Percentiles rank a stretch among this genome's conserved stretches.
These are phyloP conservation scores for Apiospora saccharicola DNA, from an alignment of 2,329 filamentous ascomycete species.

Conservation along the genomic window DNA sequence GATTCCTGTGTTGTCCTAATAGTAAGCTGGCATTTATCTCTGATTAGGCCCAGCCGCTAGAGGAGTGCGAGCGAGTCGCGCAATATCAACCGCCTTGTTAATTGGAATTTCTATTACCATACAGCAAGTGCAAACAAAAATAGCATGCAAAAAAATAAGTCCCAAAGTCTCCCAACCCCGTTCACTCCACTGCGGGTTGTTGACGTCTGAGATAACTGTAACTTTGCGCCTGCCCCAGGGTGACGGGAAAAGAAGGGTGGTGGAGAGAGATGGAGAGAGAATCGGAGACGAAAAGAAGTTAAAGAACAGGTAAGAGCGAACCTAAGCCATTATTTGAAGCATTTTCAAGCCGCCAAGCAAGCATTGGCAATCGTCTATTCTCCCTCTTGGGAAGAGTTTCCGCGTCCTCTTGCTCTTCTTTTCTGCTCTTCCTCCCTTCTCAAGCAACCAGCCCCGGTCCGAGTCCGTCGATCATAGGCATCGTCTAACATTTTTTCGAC, in stretches of 20 bases:
- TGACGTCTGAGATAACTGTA: slow-evolving; percentile 21
- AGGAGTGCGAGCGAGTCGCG: slow-evolving; percentile 16
- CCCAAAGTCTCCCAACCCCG: background rate
- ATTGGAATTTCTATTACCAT: slow-evolving; percentile 14
- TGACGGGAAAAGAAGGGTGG: background rate
- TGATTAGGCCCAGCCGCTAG: slow-evolving; percentile 18
- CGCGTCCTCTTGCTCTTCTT: background rate
- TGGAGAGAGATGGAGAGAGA: background rate
- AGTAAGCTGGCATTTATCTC: slow-evolving; percentile 9
- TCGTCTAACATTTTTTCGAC: slow-evolving; percentile 21
- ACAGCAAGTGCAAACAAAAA: slow-evolving; percentile 13
- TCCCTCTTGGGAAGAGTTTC: background rate
- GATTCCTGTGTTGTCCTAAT: background rate
- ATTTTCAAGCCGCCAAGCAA: background rate
- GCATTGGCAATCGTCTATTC: background rate
- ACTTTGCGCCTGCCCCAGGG: background rate
- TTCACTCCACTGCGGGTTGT: slow-evolving; percentile 2
- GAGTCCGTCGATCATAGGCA: slow-evolving; percentile 13
- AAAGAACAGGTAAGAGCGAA: background rate
- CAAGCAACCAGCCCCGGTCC: slow-evolving; percentile 14
- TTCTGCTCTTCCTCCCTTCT: background rate
- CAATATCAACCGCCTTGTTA: slow-evolving; percentile 3
- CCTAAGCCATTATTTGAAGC: background rate
- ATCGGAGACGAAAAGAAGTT: no score
- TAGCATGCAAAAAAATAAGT: background rate